phyloP scores from a whole-genome alignment of 352 stramenopile species.

The Globisporangium megalacanthum region DNA sequence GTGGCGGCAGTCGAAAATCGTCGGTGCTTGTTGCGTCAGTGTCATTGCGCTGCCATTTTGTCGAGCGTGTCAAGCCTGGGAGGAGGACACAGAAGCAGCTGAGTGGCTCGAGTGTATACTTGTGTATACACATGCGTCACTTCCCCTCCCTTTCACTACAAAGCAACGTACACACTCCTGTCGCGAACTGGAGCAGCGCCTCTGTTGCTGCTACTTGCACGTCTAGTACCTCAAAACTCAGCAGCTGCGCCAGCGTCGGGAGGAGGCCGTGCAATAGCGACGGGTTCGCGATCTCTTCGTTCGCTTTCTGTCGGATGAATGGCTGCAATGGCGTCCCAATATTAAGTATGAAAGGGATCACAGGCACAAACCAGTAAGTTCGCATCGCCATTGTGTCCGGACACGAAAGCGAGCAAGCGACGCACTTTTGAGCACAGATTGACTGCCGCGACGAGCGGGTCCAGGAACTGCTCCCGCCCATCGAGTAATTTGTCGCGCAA shows the following conservation, averaged over 20 bases:
- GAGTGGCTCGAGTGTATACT: not conserved
- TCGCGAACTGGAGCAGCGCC: constrained; percentile 51
- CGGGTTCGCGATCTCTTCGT: constrained; percentile 72
- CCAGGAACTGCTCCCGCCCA: constrained; percentile 31
- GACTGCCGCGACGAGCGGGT: constrained; percentile 35
- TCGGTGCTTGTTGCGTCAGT: constrained; percentile 22
- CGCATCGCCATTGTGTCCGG: not conserved
- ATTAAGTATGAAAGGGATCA: not conserved
- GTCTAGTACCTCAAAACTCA: constrained; percentile 49
- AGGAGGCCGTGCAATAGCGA: constrained; percentile 41
- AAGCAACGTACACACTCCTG: constrained; percentile 44
- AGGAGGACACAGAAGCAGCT: not conserved
- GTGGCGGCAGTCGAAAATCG: constrained; percentile 52
- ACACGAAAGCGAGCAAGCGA: not conserved
- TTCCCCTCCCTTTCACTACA: not conserved
- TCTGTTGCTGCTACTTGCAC: constrained; percentile 61
- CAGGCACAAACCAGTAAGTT: not conserved
- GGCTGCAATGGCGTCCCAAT: constrained; percentile 23
- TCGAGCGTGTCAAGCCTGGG: constrained; percentile 31
- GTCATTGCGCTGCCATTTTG: constrained; percentile 27
- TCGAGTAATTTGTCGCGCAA: constrained; percentile 53
- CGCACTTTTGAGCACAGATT: constrained; percentile 39
- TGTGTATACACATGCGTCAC: not conserved
- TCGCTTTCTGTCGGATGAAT: constrained; percentile 66
- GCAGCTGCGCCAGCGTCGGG: constrained; percentile 45